Conservation (phyloP, 305 asterid species). For the Fraxinus sp. region DNA sequence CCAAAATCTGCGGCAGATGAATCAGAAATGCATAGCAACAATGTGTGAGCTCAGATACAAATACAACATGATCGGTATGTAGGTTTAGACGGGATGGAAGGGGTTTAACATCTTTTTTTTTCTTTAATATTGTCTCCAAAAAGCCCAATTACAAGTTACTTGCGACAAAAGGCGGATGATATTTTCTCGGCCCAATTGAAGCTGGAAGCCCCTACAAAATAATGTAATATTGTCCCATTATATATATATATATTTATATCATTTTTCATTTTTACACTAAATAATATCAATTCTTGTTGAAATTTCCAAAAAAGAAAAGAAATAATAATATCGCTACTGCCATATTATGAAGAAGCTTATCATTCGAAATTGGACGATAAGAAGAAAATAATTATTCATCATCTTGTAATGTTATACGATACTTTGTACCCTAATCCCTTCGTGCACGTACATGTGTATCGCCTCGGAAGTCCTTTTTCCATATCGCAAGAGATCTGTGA, state of each 20-base stretch:
- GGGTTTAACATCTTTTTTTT: not conserved
- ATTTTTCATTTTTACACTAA: not conserved
- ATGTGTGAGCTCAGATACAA: conserved; percentile 12
- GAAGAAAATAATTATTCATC: not conserved
- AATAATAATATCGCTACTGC: not conserved
- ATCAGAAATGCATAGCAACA: conserved; percentile 30
- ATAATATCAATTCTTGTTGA: not conserved
- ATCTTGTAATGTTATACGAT: not conserved
- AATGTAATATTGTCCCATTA: not conserved
- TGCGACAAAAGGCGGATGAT: not conserved
- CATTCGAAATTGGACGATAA: not conserved
- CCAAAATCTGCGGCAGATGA: conserved; percentile 24
- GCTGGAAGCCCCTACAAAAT: not conserved
- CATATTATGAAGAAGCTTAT: not conserved
- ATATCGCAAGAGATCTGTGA: too few species aligned
- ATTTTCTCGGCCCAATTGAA: not conserved
- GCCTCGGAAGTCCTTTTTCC: too few species aligned
- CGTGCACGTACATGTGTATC: not conserved
- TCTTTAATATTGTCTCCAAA: not conserved
- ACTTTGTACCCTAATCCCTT: not conserved
- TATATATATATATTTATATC: not conserved
- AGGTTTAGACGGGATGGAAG: not conserved
- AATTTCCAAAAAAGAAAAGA: not conserved
- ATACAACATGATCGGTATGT: not conserved
- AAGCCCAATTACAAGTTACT: not conserved